These are phyloP conservation scores for Prunus mongolica DNA, from an alignment of 306 rosid species.

Conservation along the genomic window DNA sequence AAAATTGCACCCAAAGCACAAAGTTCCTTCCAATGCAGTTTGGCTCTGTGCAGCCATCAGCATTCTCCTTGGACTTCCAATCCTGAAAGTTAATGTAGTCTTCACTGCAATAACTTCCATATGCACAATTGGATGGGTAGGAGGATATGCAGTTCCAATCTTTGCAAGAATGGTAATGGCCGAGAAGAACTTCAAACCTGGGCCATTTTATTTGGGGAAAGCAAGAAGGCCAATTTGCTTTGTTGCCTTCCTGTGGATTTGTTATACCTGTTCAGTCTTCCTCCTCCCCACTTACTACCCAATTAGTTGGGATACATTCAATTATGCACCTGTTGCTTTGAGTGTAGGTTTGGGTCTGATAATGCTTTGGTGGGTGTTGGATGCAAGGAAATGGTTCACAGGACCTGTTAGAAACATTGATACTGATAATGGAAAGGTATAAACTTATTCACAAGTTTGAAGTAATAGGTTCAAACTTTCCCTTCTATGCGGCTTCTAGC, in stretches of 20 bases:
- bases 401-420: constrained; percentile 84
- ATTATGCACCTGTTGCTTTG: constrained; percentile 81
- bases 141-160: constrained; percentile 88
- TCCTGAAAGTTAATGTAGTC: constrained; percentile 63
- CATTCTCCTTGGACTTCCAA: constrained; percentile 80
- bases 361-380: constrained; percentile 83
- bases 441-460: background rate
- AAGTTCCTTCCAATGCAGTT: constrained; percentile 81
- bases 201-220: constrained; percentile 78
- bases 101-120: constrained; percentile 78
- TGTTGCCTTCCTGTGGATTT: constrained; percentile 76
- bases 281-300: constrained; percentile 76
- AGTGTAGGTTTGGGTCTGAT: constrained; percentile 55
- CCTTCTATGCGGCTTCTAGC: background rate
- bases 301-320: constrained; percentile 66
- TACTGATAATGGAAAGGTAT: constrained; percentile 48
- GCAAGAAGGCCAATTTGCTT: constrained; percentile 74
- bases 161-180: constrained; percentile 74
- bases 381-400: constrained; percentile 87
- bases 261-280: constrained; percentile 80
- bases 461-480: background rate
- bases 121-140: constrained; percentile 84
- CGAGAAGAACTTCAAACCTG: constrained; percentile 63
- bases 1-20: constrained; percentile 64
- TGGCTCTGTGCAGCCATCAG: constrained; percentile 85